A percentile compares a stretch with the other conserved stretches of the same genome.
These are phyloP conservation scores for Aspergillus hiratsukae DNA, from an alignment of 2,329 filamentous ascomycete species.

Conservation along the genomic window DNA sequence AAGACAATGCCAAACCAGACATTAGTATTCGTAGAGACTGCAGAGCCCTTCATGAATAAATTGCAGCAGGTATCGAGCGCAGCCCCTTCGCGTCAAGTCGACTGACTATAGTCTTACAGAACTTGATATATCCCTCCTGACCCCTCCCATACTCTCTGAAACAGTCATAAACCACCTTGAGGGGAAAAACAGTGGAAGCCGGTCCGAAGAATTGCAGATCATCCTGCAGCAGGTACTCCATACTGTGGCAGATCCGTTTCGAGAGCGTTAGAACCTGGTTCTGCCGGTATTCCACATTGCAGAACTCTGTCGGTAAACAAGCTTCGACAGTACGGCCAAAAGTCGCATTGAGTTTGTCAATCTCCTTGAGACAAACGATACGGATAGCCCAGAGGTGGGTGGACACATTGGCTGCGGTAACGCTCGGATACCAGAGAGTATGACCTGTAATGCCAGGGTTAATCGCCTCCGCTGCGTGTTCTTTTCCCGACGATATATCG, in stretches of 20 bases:
- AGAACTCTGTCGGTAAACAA: not conserved
- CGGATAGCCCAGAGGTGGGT: constrained; percentile 39
- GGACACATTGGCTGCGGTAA: constrained; percentile 36
- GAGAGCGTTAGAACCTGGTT: constrained; percentile 13
- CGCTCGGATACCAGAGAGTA: constrained; percentile 29
- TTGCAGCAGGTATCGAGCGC: not conserved
- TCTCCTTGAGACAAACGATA: constrained; percentile 32
- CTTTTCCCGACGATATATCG: not conserved
- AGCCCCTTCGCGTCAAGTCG: not conserved
- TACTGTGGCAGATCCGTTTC: constrained; percentile 29
- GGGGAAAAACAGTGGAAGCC: constrained; percentile 32
- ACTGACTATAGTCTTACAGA: not conserved
- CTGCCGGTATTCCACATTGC: not conserved
- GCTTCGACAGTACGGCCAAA: not conserved
- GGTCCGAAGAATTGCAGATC: constrained; percentile 40
- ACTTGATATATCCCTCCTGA: not conserved
- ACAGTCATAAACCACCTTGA: constrained; percentile 14
- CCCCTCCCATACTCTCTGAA: constrained; percentile 1
- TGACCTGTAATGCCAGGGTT: not conserved
- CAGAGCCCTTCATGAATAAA: not conserved
- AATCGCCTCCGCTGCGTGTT: not conserved
- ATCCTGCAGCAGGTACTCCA: constrained; percentile 36
- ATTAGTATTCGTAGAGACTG: not conserved
- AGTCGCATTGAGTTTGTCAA: constrained; percentile 14
- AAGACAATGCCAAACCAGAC: not conserved